Percentiles rank a stretch among this genome's conserved stretches.
These are phyloP conservation scores for Leishmania lainsoni DNA, from an alignment of 208 protist species.

Conservation along the genomic window DNA sequence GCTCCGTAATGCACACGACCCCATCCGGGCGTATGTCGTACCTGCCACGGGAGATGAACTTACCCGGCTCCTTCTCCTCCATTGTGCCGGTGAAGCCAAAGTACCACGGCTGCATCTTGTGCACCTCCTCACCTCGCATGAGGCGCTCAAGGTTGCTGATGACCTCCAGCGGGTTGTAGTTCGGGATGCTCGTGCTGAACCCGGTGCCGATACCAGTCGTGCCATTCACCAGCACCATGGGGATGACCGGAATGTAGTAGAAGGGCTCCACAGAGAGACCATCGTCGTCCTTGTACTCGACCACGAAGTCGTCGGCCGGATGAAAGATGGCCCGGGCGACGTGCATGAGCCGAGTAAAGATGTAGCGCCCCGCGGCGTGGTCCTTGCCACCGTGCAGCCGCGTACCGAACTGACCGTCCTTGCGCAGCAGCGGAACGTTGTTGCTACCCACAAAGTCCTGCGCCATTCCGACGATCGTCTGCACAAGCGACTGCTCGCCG, in stretches of 20 bases:
- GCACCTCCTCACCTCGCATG: conserved; percentile 83
- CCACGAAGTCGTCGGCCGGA: conserved; percentile 97
- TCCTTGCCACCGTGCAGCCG: conserved; percentile 98
- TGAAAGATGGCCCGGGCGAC: conserved; percentile 96
- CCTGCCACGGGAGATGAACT: conserved; percentile 76
- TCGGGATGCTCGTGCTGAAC: conserved; percentile 98
- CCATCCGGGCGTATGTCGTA: conserved; percentile 73
- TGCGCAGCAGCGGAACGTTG: conserved; percentile 99
- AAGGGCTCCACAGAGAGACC: conserved; percentile 98
- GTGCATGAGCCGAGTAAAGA: conserved; percentile 97
- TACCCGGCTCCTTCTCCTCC: conserved; percentile 81
- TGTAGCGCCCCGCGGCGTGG: conserved; percentile 98
- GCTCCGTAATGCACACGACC: conserved; percentile 96
- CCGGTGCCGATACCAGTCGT: conserved; percentile 99
- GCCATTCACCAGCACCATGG: conserved; percentile 99
- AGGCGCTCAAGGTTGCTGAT: conserved; percentile 91
- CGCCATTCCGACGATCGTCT: conserved; percentile 99
- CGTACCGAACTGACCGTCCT: conserved; percentile 99
- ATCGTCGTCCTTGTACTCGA: conserved; percentile 99
- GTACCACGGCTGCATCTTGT: conserved; percentile 97
- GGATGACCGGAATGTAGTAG: conserved; percentile 99
- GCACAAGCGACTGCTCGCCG: conserved; percentile 97
- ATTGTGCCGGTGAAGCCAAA: conserved; percentile 95
- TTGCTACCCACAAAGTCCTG: conserved; percentile 99
- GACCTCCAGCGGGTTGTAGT: conserved; percentile 98